These are phyloP conservation scores for Rhodotorula diobovata DNA, from an alignment of 768 basidiomycete species.

Conservation along the genomic window DNA sequence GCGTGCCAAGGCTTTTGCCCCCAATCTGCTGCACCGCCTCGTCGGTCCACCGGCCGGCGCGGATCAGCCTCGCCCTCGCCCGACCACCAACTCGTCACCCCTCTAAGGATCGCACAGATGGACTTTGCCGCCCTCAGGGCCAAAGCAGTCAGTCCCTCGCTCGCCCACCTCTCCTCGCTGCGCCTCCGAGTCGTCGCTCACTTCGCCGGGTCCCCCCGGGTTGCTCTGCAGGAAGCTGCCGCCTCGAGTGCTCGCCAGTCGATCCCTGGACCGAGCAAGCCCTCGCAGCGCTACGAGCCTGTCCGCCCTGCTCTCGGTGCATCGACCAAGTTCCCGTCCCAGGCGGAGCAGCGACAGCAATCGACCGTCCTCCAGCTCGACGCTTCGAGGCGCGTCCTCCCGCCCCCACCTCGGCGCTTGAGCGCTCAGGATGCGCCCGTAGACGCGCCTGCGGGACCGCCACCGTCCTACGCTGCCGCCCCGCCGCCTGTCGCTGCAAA, in stretches of 20 bases:
- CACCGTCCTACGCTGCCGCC: no score
- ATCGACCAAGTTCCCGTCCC: neutral
- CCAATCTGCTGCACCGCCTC: no score
- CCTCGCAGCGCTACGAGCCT: conserved; percentile 13
- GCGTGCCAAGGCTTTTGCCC: no score
- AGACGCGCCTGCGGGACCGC: no score
- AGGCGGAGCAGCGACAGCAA: neutral
- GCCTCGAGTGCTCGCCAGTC: neutral
- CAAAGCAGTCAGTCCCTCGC: neutral
- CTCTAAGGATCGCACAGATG: conserved; percentile 1
- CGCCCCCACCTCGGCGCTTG: neutral
- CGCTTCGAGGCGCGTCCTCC: neutral
- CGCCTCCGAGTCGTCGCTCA: neutral
- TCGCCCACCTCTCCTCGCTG: neutral
- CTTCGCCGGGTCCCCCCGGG: neutral
- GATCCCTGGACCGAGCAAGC: neutral
- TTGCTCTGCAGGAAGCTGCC: conserved; percentile 14
- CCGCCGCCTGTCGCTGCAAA: neutral
- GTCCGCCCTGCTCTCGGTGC: neutral
- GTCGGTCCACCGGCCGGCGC: no score
- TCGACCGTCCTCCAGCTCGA: neutral
- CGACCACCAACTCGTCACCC: no score
- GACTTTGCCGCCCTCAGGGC: neutral
- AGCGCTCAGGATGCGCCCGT: no score
- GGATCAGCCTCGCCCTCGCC: neutral